phyloP scores from a whole-genome alignment of 768 basidiomycete genomes.

The Auriculariales sp. region DNA sequence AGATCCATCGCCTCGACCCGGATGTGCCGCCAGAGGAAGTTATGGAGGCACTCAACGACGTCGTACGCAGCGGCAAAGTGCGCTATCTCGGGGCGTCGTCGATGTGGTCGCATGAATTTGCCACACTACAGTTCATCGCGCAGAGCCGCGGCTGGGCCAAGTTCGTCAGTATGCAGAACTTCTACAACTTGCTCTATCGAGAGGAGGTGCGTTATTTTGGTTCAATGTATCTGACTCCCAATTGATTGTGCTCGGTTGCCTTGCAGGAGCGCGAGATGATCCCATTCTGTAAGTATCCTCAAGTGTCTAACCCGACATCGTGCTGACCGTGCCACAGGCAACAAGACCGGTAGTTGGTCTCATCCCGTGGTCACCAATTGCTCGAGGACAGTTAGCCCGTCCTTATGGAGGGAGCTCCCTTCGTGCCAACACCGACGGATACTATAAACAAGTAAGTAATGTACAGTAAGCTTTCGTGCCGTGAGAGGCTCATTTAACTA shows the following conservation, averaged over 20 bases:
- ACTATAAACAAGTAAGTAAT: neutral
- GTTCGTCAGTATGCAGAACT: conserved; percentile 12
- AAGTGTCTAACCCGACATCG: too few relatives aligned
- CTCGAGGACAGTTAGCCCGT: conserved; percentile 32
- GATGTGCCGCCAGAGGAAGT: conserved; percentile 36
- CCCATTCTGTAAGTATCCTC: conserved; percentile 2
- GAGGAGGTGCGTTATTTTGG: too few relatives aligned
- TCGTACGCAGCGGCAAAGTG: conserved; percentile 21
- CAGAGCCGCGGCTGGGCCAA: neutral
- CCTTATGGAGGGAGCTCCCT: conserved; percentile 24
- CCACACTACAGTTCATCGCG: neutral
- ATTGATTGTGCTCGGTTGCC: too few relatives aligned
- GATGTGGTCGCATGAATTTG: conserved; percentile 20
- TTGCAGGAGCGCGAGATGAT: conserved; percentile 13
- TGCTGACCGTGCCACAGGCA: too few relatives aligned
- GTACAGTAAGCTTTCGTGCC: neutral
- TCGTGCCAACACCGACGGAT: conserved; percentile 22
- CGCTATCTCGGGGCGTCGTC: conserved; percentile 26
- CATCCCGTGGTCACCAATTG: conserved; percentile 48
- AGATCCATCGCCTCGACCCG: conserved; percentile 33
- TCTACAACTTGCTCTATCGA: conserved; percentile 11
- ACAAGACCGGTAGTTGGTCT: conserved; percentile 40
- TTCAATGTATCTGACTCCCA: too few relatives aligned
- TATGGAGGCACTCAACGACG: conserved; percentile 27
- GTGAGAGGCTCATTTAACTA: neutral